Base-by-base conservation (phyloP, 768 basidiomycete genomes). In the Neoboletus magnificus region DNA sequence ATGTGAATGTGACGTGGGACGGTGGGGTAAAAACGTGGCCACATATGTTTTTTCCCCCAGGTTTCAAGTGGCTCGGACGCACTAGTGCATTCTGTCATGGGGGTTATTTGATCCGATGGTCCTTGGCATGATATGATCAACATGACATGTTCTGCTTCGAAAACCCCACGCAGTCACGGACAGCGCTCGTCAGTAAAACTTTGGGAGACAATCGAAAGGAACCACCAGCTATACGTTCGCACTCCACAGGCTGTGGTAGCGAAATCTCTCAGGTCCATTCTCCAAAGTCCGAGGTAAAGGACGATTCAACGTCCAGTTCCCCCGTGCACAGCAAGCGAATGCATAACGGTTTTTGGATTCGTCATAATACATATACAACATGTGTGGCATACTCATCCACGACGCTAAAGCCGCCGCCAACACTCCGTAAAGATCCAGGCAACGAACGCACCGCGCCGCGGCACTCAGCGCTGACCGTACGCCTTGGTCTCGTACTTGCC, bases 401-500 rank as follows among this genome's bases (percentile, higher is more conserved):
- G 23, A 20, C 9, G 11, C 22, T 29, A 23, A 39, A 8, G 11
- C 5, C 52, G 10, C n/a, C n/a, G n/a, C 46, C 22, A 20, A 23
- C n/a, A 6, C 3, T 1, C 27, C 37, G 37, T 3, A 0, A 33
- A 16, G 25, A 40, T 18, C 11, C 8, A 7, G 16, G n/a, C 18
- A 5, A 23, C n/a, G 4, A 12, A 30, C 23, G 27, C 9, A 15
- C 25, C 32, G 40, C n/a, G n/a, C 55, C n/a, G 11, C 23, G 1
- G 11, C 9, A 30, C 48, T 59, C 45, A 62, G 30, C 64, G 64
- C 43, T 66, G 55, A 29, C 64, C 64, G 74, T 77, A 80, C 56
- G 80, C 76, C 63, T 74, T 77, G 58, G 76, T 75, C 66, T 72
- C 77, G 62, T 74, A 77, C 74, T 76, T 74, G 70, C 87, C 85